Conservation (phyloP, 495 filamentous ascomycete species). For the Acidomyces sp. region DNA sequence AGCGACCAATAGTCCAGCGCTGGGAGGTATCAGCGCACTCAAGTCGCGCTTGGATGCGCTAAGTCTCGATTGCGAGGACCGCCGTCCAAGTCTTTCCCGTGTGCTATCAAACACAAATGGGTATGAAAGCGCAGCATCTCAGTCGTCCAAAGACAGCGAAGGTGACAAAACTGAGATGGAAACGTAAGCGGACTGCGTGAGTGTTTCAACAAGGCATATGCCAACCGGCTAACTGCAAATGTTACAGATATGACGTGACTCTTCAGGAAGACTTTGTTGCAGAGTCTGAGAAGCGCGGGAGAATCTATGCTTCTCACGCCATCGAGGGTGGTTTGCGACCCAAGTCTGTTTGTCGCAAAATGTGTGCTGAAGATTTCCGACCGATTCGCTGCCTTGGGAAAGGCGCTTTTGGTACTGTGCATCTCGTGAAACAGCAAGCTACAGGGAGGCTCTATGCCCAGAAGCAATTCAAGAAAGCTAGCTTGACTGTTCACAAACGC, state of each 20-base stretch:
- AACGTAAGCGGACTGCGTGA: no score
- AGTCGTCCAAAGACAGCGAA: constrained; percentile 44
- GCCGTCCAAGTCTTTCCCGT: constrained; percentile 30
- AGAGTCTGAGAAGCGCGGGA: constrained; percentile 26
- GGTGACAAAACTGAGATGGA: constrained; percentile 41
- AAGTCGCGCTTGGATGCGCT: constrained; percentile 64
- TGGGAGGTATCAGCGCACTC: constrained; percentile 64
- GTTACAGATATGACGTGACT: constrained; percentile 81
- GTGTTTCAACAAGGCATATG: no score
- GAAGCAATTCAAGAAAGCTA: constrained; percentile 97
- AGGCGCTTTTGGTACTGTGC: constrained; percentile 84
- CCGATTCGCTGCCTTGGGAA: constrained; percentile 92
- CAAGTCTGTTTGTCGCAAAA: constrained; percentile 47
- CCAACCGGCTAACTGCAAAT: no score
- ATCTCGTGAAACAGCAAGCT: constrained; percentile 73
- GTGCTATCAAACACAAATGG: constrained; percentile 10
- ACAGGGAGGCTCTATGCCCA: constrained; percentile 90
- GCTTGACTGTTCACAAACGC: constrained; percentile 79
- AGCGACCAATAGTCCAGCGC: constrained; percentile 19
- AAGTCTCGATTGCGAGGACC: constrained; percentile 28
- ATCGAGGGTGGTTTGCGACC: constrained; percentile 32
- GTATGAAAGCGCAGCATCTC: constrained; percentile 35
- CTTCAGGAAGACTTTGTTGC: constrained; percentile 77
- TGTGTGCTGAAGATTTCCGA: constrained; percentile 83
- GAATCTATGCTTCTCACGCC: constrained; percentile 22